A percentile compares a stretch with the other conserved stretches of the same genome.
phyloP scores from a whole-genome alignment of 1,139 yeast species.

The Debaryomyces singareniensis region DNA sequence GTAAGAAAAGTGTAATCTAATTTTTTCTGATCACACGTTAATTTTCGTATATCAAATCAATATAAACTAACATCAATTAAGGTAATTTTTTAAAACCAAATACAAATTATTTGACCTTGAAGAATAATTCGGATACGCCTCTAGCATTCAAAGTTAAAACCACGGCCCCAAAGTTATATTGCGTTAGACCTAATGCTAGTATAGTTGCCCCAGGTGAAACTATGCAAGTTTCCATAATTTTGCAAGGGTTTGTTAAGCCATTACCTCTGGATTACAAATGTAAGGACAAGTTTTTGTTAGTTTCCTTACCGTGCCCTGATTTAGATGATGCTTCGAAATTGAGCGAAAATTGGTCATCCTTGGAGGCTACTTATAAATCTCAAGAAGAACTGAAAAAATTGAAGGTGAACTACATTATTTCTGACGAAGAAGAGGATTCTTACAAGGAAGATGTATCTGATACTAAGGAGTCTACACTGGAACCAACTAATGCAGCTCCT shows the following conservation, averaged over 20 bases:
- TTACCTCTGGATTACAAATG: constrained; percentile 71
- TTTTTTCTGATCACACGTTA: no score
- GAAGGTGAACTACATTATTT: constrained; percentile 59
- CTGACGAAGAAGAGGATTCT: constrained; percentile 18
- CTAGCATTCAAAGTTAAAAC: constrained; percentile 95
- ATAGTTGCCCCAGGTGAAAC: constrained; percentile 69
- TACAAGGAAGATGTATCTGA: constrained; percentile 8
- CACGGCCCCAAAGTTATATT: constrained; percentile 93
- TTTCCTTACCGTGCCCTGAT: constrained; percentile 71
- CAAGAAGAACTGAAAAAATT: constrained; percentile 68
- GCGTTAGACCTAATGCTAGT: constrained; percentile 94
- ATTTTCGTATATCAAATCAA: no score
- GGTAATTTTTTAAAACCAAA: constrained; percentile 71
- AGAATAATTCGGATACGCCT: constrained; percentile 57
- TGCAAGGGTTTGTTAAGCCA: constrained; percentile 76
- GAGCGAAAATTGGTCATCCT: constrained; percentile 64
- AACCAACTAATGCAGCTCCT: constrained; percentile 7
- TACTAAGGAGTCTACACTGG: constrained; percentile 10
- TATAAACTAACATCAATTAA: constrained; percentile 10
- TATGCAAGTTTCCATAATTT: constrained; percentile 71
- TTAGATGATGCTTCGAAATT: constrained; percentile 51
- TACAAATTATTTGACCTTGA: constrained; percentile 62
- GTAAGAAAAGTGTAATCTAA: background rate
- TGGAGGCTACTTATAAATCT: constrained; percentile 58
- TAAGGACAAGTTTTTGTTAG: constrained; percentile 88